Evolutionary conservation across 2,329 filamentous ascomycete species (phyloP), one percentile per base, ranked within the genome.

Genomic region (Alternaria ventricosa): DNA sequence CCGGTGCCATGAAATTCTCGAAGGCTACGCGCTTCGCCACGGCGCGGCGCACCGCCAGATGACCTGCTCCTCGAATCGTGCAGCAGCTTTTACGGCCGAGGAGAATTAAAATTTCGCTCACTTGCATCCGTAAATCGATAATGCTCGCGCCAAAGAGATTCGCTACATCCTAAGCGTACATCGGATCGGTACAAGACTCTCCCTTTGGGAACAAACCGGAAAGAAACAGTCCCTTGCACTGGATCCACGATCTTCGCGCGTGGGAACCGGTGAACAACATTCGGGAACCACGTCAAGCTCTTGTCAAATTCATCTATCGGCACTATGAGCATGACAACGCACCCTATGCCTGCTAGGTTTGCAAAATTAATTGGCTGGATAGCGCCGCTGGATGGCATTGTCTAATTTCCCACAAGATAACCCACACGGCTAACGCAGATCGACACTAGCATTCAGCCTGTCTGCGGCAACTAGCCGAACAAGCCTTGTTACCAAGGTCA

Each of bases 401-500:
- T 59, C 23, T 25, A 41, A 59, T 59, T 54, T 47, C 41, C 18
- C 12, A 28, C 25, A 3, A 27, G 55, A n/a, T 56, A 27, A 20
- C 23, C 45, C 50, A 51, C 57, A 45, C 28, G 20, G 44, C 49
- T 59, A 57, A 59, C 49, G 55, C 60, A 30, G 60, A 62, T 59
- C 60, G 23, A 45, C 55, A 41, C 55, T 57, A 58, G 55, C 33
- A 23, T 50, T 11, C 43, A 57, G 5, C 44, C 43, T 27, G 13
- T 49, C 41, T 25, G 36, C 61, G 22, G 55, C 58, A 30, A 54
- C 62, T 65, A 64, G 47, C 27, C 50, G 53, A 49, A 60, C 62
- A 67, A 65, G 58, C 58, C 45, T 65, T 33, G 23, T 18, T 51
- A 28, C 51, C 58, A 56, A 62, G 51, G 53, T 60, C 60, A 64